Evolutionary conservation across 2,329 filamentous ascomycete genomes (phyloP), one percentile per base, ranked within the genome.

Genomic region (Botrytis squamosa): DNA sequence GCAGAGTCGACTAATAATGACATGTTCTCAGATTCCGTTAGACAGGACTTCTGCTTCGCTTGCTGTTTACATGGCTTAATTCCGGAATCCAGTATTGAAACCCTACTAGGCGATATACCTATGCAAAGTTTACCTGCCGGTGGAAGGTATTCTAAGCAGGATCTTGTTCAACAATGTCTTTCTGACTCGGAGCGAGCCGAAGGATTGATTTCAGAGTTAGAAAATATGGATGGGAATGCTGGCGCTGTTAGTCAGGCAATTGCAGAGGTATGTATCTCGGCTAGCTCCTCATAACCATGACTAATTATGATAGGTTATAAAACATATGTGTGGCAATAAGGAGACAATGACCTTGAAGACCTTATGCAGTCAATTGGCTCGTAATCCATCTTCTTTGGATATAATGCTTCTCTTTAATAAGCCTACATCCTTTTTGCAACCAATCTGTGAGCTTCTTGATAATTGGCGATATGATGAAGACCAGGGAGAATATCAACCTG

Each of bases 21-120:
- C 71, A 88, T 87, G 71, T 85, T 87, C 55, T 84, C 92, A 3
- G 88, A 89, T 42, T 88, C 90, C 75, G 93, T 93, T 42, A 88
- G 91, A 40, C 92, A 92, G 83, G 85, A 98, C 75, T 98, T 98
- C 77, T 88, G 97, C 59, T 96, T 97, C 76, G 91, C 95, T 0
- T 99, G 96, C 80, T 93, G 93, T 72, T 86, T 98, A 57, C 95
- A 98, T 81, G 90, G 91, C 0, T 85, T 99, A n/a, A 90, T 98
- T 38, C 89, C 91, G 0, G 90, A 94, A 76, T 87, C 89, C 49
- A 92, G 91, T 68, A 93, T 97, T 25, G 91, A 95, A 80, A 88
- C 88, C 6, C 87, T 99, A 16, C 84, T 98, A 3, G 94, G 94
- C 7, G 94, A 97, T 78, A 91, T 94, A 38, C 93, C 93, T 0